Conservation (phyloP, 768 basidiomycete species). For the Leucosporidium creatinivorum region DNA sequence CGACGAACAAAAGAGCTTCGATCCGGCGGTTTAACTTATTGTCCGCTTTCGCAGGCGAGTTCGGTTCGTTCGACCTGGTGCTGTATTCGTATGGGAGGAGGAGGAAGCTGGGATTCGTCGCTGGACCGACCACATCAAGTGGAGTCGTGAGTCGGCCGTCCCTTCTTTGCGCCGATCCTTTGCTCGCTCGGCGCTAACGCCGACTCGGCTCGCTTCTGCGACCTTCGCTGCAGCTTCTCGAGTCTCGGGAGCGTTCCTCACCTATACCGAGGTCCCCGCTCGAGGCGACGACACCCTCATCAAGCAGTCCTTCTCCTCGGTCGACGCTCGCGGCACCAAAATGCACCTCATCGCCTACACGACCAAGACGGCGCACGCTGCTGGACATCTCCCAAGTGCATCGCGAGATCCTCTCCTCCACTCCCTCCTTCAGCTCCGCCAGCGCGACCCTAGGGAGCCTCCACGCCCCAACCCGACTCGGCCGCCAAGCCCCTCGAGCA, state of each 20-base stretch:
- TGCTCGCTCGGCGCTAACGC: neutral
- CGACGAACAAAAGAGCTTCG: neutral
- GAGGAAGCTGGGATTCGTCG: slow-evolving; percentile 32
- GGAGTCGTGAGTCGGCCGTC: slow-evolving; percentile 26
- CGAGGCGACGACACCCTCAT: slow-evolving; percentile 22
- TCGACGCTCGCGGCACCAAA: slow-evolving; percentile 24
- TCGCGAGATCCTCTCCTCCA: slow-evolving; percentile 4
- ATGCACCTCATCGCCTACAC: slow-evolving; percentile 36
- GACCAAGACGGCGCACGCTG: slow-evolving; percentile 1
- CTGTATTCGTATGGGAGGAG: slow-evolving; percentile 35
- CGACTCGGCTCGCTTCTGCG: too few species aligned
- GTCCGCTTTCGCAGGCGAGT: slow-evolving; percentile 28
- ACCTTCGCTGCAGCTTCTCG: slow-evolving; percentile 19
- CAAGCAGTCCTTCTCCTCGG: slow-evolving; percentile 33
- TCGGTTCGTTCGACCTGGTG: slow-evolving; percentile 22
- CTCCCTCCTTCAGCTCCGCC: neutral
- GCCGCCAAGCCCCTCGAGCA: too few species aligned
- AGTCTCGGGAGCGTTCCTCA: slow-evolving; percentile 35
- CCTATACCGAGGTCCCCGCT: slow-evolving; percentile 30
- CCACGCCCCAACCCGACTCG: too few species aligned
- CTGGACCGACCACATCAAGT: slow-evolving; percentile 35
- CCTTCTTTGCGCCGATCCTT: neutral
- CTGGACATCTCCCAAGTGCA: neutral
- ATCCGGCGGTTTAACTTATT: slow-evolving; percentile 34
- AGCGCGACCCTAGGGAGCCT: neutral